Conservation (phyloP, 768 basidiomycete species). For the Cyclocybe aegerita region DNA sequence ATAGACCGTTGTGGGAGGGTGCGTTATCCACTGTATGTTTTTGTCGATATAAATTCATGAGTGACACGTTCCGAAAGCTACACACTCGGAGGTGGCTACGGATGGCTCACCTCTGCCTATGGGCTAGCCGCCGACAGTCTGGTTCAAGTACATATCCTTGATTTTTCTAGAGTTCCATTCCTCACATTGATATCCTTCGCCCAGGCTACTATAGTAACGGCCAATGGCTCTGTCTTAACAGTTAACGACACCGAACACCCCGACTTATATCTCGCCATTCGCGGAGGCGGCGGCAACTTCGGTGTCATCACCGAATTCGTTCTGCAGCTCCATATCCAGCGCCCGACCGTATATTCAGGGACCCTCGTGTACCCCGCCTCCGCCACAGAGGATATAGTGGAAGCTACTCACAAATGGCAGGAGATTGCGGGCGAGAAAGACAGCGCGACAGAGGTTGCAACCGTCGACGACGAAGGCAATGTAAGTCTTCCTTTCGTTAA, state of each 20-base stretch:
- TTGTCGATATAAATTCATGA: background rate
- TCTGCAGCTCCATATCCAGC: slow-evolving; percentile 43
- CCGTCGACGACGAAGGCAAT: slow-evolving; percentile 32
- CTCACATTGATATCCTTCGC: background rate
- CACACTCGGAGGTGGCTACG: slow-evolving; percentile 53
- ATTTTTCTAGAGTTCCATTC: background rate
- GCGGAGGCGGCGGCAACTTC: slow-evolving; percentile 52
- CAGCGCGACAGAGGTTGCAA: slow-evolving; percentile 29
- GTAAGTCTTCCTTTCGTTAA: slow-evolving; percentile 18
- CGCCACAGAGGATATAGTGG: slow-evolving; percentile 25
- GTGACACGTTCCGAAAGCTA: slow-evolving; percentile 27
- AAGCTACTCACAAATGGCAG: slow-evolving; percentile 35
- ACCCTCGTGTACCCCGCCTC: slow-evolving; percentile 31
- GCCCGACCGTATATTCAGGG: slow-evolving; percentile 43
- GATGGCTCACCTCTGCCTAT: slow-evolving; percentile 41
- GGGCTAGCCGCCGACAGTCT: slow-evolving; percentile 50
- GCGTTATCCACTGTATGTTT: slow-evolving; percentile 2
- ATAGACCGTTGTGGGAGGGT: slow-evolving; percentile 51
- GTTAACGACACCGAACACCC: slow-evolving; percentile 32
- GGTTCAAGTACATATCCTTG: slow-evolving; percentile 19
- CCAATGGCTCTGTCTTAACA: slow-evolving; percentile 36
- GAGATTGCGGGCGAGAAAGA: slow-evolving; percentile 32
- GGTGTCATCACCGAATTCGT: slow-evolving; percentile 54
- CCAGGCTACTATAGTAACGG: slow-evolving; percentile 43
- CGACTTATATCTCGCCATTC: slow-evolving; percentile 51